Evolutionary conservation across 768 basidiomycete species (phyloP).

Genomic region (Tricholoma sp.): DNA sequence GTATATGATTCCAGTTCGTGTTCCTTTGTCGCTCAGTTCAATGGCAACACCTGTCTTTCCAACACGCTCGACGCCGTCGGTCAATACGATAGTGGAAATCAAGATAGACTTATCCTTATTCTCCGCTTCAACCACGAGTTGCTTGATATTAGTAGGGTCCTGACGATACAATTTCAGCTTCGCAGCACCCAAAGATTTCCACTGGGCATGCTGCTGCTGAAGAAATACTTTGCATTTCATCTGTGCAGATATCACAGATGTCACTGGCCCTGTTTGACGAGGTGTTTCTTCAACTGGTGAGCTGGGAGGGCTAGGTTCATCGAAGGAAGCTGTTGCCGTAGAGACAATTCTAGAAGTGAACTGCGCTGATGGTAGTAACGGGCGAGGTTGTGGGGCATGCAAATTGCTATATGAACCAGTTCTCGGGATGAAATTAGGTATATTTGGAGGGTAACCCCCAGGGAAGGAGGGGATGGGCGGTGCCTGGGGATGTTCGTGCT

Average conservation of each 20-base stretch:
- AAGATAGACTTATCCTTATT: constrained; percentile 68
- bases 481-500: constrained; percentile 32
- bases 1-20: constrained; percentile 89
- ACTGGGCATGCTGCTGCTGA: constrained; percentile 93
- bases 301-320: constrained; percentile 77
- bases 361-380: constrained; percentile 61
- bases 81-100: constrained; percentile 93
- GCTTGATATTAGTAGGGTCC: constrained; percentile 85
- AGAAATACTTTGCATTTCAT: constrained; percentile 99
- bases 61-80: constrained; percentile 96
- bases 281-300: constrained; percentile 64
- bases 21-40: constrained; percentile 89
- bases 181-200: constrained; percentile 91
- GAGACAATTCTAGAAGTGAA: constrained; percentile 47
- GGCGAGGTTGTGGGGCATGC: constrained; percentile 41
- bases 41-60: constrained; percentile 98
- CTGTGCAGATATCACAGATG: constrained; percentile 74
- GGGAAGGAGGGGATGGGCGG: constrained; percentile 42
- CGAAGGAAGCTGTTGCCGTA: constrained; percentile 46
- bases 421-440: constrained; percentile 25
- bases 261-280: constrained; percentile 59
- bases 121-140: constrained; percentile 91
- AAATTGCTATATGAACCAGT: constrained; percentile 35
- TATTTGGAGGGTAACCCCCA: constrained; percentile 29
- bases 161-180: constrained; percentile 84